Conservation (phyloP, 768 basidiomycete species). For the Wakefieldia striispora region DNA sequence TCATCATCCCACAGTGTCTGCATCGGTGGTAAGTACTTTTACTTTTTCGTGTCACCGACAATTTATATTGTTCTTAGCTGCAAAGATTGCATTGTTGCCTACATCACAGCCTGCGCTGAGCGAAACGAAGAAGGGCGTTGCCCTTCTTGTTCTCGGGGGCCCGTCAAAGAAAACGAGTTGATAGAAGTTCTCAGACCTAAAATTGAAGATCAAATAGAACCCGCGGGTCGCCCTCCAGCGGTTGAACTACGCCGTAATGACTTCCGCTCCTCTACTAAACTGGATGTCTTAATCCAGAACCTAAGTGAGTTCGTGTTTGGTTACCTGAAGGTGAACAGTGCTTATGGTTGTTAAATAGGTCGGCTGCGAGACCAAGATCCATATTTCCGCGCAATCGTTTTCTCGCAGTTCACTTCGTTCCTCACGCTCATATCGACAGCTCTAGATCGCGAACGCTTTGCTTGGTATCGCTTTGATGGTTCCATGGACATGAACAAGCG, state of each 20-base stretch:
- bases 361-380: constrained; percentile 70
- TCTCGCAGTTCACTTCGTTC: constrained; percentile 89
- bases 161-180: constrained; percentile 60
- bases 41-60: background rate
- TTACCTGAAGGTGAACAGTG: background rate
- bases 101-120: constrained; percentile 66
- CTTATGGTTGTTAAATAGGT: constrained; percentile 35
- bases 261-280: constrained; percentile 88
- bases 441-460: constrained; percentile 65
- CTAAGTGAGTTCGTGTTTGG: constrained; percentile 48
- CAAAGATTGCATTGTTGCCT: constrained; percentile 84
- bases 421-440: constrained; percentile 75
- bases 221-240: constrained; percentile 8
- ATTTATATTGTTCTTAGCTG: constrained; percentile 49
- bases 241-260: constrained; percentile 74
- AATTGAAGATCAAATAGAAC: constrained; percentile 2
- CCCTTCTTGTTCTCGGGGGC: constrained; percentile 75
- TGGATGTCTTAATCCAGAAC: constrained; percentile 76
- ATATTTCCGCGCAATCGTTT: constrained; percentile 79
- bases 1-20: constrained; percentile 72
- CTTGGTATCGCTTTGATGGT: constrained; percentile 85
- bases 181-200: constrained; percentile 56
- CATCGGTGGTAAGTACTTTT: constrained; percentile 60
- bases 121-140: constrained; percentile 70
- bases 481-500: constrained; percentile 87